These are phyloP conservation scores for Cutaneotrichosporon sp. DNA, from an alignment of 1,284 basidiomycete genomes.

Conservation along the genomic window DNA sequence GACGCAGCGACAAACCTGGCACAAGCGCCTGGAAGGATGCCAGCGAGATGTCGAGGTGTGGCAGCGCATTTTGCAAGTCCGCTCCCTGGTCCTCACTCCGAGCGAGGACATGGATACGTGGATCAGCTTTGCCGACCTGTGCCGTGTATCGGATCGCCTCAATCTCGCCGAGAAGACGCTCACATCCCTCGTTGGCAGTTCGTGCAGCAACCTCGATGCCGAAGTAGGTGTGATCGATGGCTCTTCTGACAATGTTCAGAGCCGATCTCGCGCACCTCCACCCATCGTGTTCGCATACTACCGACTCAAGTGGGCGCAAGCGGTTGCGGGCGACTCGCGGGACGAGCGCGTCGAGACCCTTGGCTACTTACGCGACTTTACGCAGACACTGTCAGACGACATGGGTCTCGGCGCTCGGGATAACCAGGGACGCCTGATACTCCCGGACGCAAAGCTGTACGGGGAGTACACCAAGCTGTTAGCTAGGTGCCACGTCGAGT, in stretches of 20 bases:
- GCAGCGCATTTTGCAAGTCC: constrained; percentile 95
- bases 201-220: constrained; percentile 37
- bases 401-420: constrained; percentile 60
- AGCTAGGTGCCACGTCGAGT: constrained; percentile 96
- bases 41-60: constrained; percentile 98
- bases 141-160: constrained; percentile 78
- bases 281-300: constrained; percentile 96
- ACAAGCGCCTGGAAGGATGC: constrained; percentile 88
- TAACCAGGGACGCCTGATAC: constrained; percentile 39
- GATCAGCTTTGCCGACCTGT: constrained; percentile 89
- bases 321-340: constrained; percentile 37
- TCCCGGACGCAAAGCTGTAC: constrained; percentile 60
- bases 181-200: constrained; percentile 75
- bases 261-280: constrained; percentile 73
- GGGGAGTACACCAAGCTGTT: constrained; percentile 76
- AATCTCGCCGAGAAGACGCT: constrained; percentile 94
- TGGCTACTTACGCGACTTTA: constrained; percentile 81
- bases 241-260: constrained; percentile 40
- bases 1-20: constrained; percentile 87
- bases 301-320: constrained; percentile 94
- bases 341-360: constrained; percentile 60
- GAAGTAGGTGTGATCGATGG: constrained; percentile 26
- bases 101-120: constrained; percentile 95
- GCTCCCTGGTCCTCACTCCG: constrained; percentile 87
- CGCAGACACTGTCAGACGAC: constrained; percentile 68